Conservation (phyloP, 2,329 filamentous ascomycete species). For the Botryosphaeria agaves region DNA sequence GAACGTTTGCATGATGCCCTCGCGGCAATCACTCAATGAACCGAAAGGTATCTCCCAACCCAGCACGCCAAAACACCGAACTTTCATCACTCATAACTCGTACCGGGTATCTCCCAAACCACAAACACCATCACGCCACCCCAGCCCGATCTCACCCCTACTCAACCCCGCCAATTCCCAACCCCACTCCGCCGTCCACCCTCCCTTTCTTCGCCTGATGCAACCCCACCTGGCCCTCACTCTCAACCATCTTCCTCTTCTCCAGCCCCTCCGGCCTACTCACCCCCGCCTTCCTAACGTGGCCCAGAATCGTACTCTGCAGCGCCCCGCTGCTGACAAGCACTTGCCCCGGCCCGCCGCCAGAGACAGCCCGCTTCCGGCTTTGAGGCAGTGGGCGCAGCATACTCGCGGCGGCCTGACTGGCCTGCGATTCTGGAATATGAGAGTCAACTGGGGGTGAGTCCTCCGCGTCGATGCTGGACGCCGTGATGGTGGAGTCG, state of each 20-base stretch:
- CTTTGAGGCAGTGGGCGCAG: slow-evolving; percentile 39
- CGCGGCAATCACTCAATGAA: too few species aligned
- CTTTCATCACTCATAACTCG: too few species aligned
- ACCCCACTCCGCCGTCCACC: slow-evolving; percentile 30
- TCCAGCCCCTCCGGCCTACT: slow-evolving; percentile 16
- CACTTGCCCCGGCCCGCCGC: too few species aligned
- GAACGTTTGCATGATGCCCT: too few species aligned
- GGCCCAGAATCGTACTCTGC: slow-evolving; percentile 47
- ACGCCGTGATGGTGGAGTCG: slow-evolving; percentile 35
- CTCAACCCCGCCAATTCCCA: slow-evolving; percentile 37
- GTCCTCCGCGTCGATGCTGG: slow-evolving; percentile 17
- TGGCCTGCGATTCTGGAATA: slow-evolving; percentile 57
- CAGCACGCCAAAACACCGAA: too few species aligned
- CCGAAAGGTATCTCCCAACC: too few species aligned
- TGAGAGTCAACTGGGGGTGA: slow-evolving; percentile 36
- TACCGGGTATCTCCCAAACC: too few species aligned
- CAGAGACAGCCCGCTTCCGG: slow-evolving; percentile 21
- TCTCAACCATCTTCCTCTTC: slow-evolving; percentile 9
- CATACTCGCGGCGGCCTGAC: slow-evolving; percentile 59
- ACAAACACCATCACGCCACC: too few species aligned
- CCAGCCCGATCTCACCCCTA: too few species aligned
- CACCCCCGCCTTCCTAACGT: slow-evolving; percentile 37
- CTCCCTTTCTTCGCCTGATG: slow-evolving; percentile 29
- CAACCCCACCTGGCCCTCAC: slow-evolving; percentile 7
- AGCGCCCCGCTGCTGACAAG: slow-evolving; percentile 28